These are phyloP conservation scores for Phytophthora hybrid DNA, from an alignment of 352 stramenopile species.

Conservation along the genomic window DNA sequence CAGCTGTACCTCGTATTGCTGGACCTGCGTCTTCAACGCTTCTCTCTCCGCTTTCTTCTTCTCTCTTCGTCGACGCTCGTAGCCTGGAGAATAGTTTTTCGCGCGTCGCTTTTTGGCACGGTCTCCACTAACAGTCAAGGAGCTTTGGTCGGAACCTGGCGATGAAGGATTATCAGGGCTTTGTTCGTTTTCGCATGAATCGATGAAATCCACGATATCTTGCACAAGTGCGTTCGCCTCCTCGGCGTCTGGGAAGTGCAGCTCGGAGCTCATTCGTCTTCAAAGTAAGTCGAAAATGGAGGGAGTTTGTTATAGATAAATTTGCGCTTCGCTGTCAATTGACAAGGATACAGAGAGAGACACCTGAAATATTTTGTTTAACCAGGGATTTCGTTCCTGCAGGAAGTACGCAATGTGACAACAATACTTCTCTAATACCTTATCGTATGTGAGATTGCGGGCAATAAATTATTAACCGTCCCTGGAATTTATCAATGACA, in stretches of 20 bases:
- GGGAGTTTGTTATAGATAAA: too few species aligned
- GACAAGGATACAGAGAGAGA: too few species aligned
- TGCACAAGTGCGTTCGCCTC: conserved; percentile 8
- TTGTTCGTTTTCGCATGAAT: conserved; percentile 1
- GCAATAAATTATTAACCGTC: too few species aligned
- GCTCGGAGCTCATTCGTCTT: neutral
- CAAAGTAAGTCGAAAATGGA: neutral
- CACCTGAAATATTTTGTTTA: too few species aligned
- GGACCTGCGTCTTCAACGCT: conserved; percentile 8
- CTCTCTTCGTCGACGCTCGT: conserved; percentile 16
- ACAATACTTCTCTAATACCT: too few species aligned
- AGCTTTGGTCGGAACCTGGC: neutral
- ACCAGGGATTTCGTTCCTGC: too few species aligned
- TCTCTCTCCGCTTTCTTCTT: conserved; percentile 20
- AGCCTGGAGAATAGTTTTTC: conserved; percentile 4
- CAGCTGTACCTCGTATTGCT: conserved; percentile 12
- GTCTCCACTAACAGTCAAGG: neutral
- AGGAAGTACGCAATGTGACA: too few species aligned
- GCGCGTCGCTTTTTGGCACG: neutral
- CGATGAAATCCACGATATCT: conserved; percentile 20
- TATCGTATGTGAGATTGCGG: too few species aligned
- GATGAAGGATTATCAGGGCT: neutral
- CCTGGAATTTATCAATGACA: too few species aligned
- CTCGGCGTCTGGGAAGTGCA: neutral
- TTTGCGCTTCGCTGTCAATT: too few species aligned